Evolutionary conservation across 371 early-diverging fungal genomes (phyloP).

Genomic region (Mortierella sp.): DNA sequence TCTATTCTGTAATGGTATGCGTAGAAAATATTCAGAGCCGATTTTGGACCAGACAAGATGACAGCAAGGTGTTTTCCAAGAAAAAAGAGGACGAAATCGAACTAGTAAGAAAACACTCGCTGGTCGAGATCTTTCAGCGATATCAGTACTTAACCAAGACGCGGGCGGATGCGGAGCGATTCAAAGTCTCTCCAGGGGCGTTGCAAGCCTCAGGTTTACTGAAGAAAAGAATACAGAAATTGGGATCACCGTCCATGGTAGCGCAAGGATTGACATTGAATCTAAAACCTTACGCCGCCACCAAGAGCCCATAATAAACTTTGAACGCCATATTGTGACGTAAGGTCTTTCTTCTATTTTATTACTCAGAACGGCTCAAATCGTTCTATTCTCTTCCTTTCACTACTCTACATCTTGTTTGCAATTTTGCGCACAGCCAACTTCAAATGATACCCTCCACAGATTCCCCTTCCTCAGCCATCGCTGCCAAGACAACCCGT

Average conservation of each 20-base stretch:
- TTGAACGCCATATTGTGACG: too few species aligned
- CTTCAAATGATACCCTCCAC: not conserved
- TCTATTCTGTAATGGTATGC: not conserved
- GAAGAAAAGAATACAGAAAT: constrained; percentile 7
- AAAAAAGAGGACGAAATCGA: constrained; percentile 12
- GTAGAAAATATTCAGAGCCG: constrained; percentile 23
- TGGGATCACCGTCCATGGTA: too few species aligned
- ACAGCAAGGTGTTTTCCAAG: constrained; percentile 14
- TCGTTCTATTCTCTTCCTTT: too few species aligned
- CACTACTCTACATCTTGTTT: too few species aligned
- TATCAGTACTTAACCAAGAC: constrained; percentile 26
- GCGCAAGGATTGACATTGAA: too few species aligned
- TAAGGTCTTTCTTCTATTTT: too few species aligned
- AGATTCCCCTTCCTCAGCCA: not conserved
- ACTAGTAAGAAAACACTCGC: constrained; percentile 16
- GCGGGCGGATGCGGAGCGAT: constrained; percentile 22
- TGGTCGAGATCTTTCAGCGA: constrained; percentile 18
- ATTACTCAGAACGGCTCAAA: too few species aligned
- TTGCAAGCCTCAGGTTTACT: constrained; percentile 4
- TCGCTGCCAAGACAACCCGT: constrained; percentile 5
- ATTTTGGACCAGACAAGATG: constrained; percentile 47
- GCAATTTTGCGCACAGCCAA: not conserved
- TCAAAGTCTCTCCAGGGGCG: constrained; percentile 4
- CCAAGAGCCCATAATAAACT: too few species aligned
- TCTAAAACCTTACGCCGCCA: too few species aligned